phyloP scores from a whole-genome alignment of 768 basidiomycete species.

The Suillus plorans region DNA sequence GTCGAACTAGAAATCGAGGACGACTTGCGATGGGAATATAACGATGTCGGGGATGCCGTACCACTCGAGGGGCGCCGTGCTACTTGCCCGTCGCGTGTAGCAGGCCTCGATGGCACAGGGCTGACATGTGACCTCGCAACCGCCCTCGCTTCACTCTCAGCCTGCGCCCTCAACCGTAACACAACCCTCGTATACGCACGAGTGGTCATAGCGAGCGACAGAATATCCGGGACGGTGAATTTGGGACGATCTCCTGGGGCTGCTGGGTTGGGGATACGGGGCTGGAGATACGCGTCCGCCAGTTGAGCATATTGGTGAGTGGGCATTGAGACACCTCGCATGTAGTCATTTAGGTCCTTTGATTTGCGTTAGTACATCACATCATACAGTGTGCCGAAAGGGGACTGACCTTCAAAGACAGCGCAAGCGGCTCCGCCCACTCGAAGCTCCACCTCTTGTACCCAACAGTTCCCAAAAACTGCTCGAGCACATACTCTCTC shows the following conservation, averaged over 20 bases:
- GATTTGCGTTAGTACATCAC: conserved; percentile 10
- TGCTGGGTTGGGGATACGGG: conserved; percentile 28
- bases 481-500: conserved; percentile 65
- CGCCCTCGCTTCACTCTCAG: conserved; percentile 53
- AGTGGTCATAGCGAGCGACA: conserved; percentile 56
- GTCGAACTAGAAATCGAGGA: conserved; percentile 18
- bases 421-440: conserved; percentile 57
- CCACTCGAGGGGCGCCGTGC: conserved; percentile 46
- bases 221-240: conserved; percentile 42
- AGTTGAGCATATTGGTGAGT: conserved; percentile 68
- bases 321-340: conserved; percentile 77
- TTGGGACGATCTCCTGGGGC: conserved; percentile 38
- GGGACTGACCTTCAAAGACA: conserved; percentile 59
- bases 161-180: conserved; percentile 74
- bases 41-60: conserved; percentile 61
- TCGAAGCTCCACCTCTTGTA: conserved; percentile 63
- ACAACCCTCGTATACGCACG: conserved; percentile 81
- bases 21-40: conserved; percentile 23
- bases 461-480: conserved; percentile 69
- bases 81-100: not conserved
- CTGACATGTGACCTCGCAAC: conserved; percentile 15
- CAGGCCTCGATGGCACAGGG: conserved; percentile 5
- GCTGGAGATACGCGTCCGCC: conserved; percentile 57
- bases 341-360: conserved; percentile 78
- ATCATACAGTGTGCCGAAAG: not conserved